phyloP scores from a whole-genome alignment of 257 asterid genomes.

The Solanum ossicruentum region DNA sequence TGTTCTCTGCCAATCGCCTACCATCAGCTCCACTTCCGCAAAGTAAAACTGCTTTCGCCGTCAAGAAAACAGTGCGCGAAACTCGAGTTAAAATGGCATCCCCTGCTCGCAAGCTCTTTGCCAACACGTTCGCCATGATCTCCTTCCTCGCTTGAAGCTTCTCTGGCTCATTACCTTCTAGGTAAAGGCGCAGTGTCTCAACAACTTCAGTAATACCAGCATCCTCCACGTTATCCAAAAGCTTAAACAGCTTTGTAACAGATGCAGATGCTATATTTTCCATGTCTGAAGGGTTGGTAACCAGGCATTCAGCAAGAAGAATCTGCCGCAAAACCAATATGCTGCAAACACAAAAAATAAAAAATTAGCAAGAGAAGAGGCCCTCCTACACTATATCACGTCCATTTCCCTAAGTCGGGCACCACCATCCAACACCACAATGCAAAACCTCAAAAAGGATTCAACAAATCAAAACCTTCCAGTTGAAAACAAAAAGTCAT shows the following conservation, averaged over 20 bases:
- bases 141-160: conserved; percentile 8
- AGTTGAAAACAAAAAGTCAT: not conserved
- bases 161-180: conserved; percentile 2
- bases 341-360: not conserved
- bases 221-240: conserved; percentile 1
- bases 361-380: not conserved
- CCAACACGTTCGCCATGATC: conserved; percentile 5
- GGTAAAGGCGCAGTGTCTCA: not conserved
- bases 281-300: conserved; percentile 1
- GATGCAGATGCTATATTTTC: not conserved
- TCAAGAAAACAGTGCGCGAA: not conserved
- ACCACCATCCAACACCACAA: not conserved
- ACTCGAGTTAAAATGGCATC: conserved; percentile 1
- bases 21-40: conserved; percentile 5
- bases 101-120: conserved; percentile 4
- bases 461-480: not conserved
- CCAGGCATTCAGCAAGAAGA: conserved; percentile 1
- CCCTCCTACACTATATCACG: not conserved
- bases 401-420: not conserved
- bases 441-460: not conserved
- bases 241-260: not conserved
- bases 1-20: not conserved
- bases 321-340: conserved; percentile 7
- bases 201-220: conserved; percentile 5
- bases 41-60: conserved; percentile 1